These are phyloP conservation scores for Lophiotrema nucula DNA, from an alignment of 495 filamentous ascomycete species.

Conservation along the genomic window DNA sequence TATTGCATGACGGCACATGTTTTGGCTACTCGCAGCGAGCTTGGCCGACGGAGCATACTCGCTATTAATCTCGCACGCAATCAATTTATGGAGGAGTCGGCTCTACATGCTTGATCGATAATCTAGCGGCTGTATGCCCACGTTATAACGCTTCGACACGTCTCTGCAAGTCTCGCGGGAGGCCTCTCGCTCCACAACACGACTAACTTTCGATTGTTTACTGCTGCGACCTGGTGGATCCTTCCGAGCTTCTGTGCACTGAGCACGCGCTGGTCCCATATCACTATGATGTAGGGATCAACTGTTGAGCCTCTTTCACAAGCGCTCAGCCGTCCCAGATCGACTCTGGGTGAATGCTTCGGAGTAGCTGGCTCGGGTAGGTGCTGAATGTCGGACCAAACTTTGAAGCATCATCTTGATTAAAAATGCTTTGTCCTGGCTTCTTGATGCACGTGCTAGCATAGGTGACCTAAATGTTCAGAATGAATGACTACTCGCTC, in stretches of 20 bases:
- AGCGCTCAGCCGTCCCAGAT: conserved; percentile 8
- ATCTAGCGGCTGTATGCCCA: conserved; percentile 27
- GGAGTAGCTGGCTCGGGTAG: conserved; percentile 13
- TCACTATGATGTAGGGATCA: conserved; percentile 7
- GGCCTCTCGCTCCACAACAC: neutral
- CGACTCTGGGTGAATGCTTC: conserved; percentile 1
- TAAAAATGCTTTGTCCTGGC: too few species aligned
- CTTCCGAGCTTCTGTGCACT: neutral
- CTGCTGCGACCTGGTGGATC: neutral
- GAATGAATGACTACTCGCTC: too few species aligned
- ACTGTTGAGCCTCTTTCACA: conserved; percentile 24
- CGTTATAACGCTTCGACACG: conserved; percentile 4
- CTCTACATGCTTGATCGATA: conserved; percentile 25
- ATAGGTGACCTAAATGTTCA: too few species aligned
- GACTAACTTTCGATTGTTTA: conserved; percentile 1
- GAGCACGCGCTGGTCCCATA: conserved; percentile 5
- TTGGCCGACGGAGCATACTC: conserved; percentile 19
- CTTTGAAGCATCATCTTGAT: conserved; percentile 4
- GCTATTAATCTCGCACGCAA: conserved; percentile 29
- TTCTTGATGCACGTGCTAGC: too few species aligned
- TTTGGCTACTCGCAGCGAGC: neutral
- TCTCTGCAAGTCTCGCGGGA: conserved; percentile 5
- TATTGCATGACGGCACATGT: conserved; percentile 22
- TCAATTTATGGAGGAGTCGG: conserved; percentile 21
- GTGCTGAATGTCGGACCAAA: conserved; percentile 4